Conservation (phyloP, 352 stramenopile species). For the Globisporangium nunn region DNA sequence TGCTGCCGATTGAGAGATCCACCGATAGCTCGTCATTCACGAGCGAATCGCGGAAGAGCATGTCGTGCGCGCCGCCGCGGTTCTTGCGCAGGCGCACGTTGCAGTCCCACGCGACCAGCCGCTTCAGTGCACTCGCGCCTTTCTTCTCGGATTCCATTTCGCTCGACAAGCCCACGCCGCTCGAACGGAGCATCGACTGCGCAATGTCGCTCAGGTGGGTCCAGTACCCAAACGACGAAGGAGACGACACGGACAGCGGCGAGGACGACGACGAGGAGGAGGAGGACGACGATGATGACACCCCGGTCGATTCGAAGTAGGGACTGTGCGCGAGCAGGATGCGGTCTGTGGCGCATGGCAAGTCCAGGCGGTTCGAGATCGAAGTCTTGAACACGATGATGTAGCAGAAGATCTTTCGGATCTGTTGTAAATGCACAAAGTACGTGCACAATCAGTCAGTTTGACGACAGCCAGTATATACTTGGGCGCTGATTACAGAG, state of each 20-base stretch:
- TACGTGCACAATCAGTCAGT: neutral
- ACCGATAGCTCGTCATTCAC: constrained; percentile 77
- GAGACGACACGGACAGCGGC: constrained; percentile 11
- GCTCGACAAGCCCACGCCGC: constrained; percentile 8
- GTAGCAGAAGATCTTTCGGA: constrained; percentile 83
- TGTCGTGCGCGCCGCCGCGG: constrained; percentile 24
- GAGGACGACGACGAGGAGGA: constrained; percentile 10
- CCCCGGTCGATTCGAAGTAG: constrained; percentile 40
- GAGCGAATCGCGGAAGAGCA: constrained; percentile 69
- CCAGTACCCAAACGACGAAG: constrained; percentile 45
- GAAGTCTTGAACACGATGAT: constrained; percentile 83
- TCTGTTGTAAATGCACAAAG: constrained; percentile 18
- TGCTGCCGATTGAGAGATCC: constrained; percentile 74
- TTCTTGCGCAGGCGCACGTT: constrained; percentile 37
- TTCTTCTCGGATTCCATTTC: constrained; percentile 40
- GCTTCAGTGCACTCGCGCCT: constrained; percentile 40
- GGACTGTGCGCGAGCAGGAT: constrained; percentile 68
- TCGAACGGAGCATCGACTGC: constrained; percentile 49
- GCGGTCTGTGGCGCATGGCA: constrained; percentile 64
- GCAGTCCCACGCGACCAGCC: constrained; percentile 62
- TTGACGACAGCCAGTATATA: neutral
- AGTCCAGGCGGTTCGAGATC: constrained; percentile 61
- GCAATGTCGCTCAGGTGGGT: constrained; percentile 69
- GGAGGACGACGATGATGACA: constrained; percentile 8
- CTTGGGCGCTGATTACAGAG: neutral